These are phyloP conservation scores for Cladobotryum mycophilum DNA, from an alignment of 2,329 filamentous ascomycete genomes.

Conservation along the genomic window DNA sequence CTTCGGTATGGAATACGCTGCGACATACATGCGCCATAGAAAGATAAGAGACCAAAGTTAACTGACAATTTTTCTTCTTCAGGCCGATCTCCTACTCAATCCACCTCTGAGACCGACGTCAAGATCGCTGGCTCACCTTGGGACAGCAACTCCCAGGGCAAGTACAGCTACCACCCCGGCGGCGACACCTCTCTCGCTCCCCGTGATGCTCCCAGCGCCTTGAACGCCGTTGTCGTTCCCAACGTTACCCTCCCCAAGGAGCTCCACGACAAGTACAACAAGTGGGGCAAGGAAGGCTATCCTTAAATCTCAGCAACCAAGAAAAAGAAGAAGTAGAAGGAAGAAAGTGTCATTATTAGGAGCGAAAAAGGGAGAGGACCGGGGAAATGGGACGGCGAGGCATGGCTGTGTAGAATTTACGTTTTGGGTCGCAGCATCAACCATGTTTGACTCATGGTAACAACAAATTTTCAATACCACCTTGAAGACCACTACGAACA, in stretches of 20 bases:
- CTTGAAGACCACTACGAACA: no score
- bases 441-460: not conserved
- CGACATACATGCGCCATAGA: not conserved
- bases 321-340: not conserved
- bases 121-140: conserved; percentile 84
- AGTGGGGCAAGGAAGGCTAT: conserved; percentile 98
- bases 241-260: conserved; percentile 89
- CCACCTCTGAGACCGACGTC: conserved; percentile 75
- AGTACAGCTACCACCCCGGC: conserved; percentile 77
- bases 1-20: conserved; percentile 53
- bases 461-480: no score
- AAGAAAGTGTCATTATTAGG: conserved; percentile 3
- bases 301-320: conserved; percentile 35
- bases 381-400: not conserved
- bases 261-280: conserved; percentile 97
- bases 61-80: not conserved
- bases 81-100: conserved; percentile 79
- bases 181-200: conserved; percentile 70
- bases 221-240: conserved; percentile 92
- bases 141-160: conserved; percentile 64
- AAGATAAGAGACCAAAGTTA: not conserved
- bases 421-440: not conserved
- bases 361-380: not conserved
- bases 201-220: conserved; percentile 86
- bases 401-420: conserved; percentile 10